Conservation (phyloP, 2,329 filamentous ascomycete species). For the Claviceps digitariae region DNA sequence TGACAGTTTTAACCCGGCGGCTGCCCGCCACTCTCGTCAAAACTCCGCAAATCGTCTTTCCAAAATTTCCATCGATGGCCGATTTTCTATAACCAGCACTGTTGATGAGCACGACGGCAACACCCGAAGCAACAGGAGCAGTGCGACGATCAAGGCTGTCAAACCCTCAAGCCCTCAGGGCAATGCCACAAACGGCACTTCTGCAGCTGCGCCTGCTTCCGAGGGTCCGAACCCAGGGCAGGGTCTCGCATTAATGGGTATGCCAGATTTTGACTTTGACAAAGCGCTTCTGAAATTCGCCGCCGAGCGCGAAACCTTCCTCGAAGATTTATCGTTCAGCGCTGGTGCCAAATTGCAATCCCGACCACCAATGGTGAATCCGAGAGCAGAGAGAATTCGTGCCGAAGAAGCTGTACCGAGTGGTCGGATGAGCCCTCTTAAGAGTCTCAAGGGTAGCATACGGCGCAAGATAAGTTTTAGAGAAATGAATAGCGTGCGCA, state of each 20-base stretch:
- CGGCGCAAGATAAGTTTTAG: conserved; percentile 82
- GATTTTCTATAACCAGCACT: conserved; percentile 38
- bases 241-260: conserved; percentile 7
- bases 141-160: conserved; percentile 44
- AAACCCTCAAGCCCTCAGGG: conserved; percentile 17
- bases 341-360: conserved; percentile 65
- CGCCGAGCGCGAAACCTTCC: conserved; percentile 82
- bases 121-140: conserved; percentile 51
- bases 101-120: conserved; percentile 45
- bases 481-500: conserved; percentile 91
- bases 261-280: conserved; percentile 79
- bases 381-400: conserved; percentile 69
- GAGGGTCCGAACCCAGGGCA: not conserved
- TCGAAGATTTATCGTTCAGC: conserved; percentile 81
- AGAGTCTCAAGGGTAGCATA: conserved; percentile 67
- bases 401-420: conserved; percentile 49
- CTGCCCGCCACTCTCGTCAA: conserved; percentile 46
- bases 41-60: conserved; percentile 47
- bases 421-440: conserved; percentile 41
- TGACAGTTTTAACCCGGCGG: conserved; percentile 14
- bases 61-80: conserved; percentile 35
- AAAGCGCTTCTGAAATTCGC: conserved; percentile 88
- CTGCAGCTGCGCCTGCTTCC: conserved; percentile 5
- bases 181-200: conserved; percentile 14
- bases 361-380: conserved; percentile 59